Evolutionary conservation across 768 basidiomycete genomes (phyloP), one percentile per base, ranked within the genome.

Genomic region (Russula earlei): DNA sequence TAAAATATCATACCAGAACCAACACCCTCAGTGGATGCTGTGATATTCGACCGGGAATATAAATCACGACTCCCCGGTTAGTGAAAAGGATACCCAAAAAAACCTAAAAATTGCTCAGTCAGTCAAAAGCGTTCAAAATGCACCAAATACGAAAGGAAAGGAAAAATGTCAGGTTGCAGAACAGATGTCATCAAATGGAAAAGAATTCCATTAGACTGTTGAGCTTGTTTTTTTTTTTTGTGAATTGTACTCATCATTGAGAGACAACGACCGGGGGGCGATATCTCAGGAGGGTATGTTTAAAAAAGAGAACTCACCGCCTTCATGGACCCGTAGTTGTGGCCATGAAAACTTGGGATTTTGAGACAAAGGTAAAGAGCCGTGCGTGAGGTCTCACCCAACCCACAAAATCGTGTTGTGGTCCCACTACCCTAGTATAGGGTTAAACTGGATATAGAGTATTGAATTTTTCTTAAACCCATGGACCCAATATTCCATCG

Each of bases 191-290:
- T 71, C 73, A 75, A 57, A 47, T 73, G 73, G 71, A 71, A 41
- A 36, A 64, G 14, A 41, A 67, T 19, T 65, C 68, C 72, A 73
- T 74, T 64, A 69, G 73, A 75, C 72, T 75, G 74, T 74, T 74
- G 73, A 74, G 73, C 72, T 75, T 74, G 74, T 73, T 64, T 71
- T 73, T 50, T 52, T 43, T n/a, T n/a, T n/a, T 11, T 70, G 72
- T 71, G 70, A 67, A 41, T 67, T 56, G 61, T 57, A 44, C 66
- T 74, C 74, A 74, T 74, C 73, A 71, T 63, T 0, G 36, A 46
- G 52, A 46, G 44, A 45, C 2, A 1, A 19, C 11, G 2, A 27
- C 24, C 17, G 14, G 44, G 7, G 25, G 29, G 36, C 37, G 9
- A 29, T n/a, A 20, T 41, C 41, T 45, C 43, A 6, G 8, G 25